Percentiles rank a stretch among this genome's conserved stretches.
Conservation (phyloP, 1,284 basidiomycete genomes). For the Pseudozyma hubeiensis region DNA sequence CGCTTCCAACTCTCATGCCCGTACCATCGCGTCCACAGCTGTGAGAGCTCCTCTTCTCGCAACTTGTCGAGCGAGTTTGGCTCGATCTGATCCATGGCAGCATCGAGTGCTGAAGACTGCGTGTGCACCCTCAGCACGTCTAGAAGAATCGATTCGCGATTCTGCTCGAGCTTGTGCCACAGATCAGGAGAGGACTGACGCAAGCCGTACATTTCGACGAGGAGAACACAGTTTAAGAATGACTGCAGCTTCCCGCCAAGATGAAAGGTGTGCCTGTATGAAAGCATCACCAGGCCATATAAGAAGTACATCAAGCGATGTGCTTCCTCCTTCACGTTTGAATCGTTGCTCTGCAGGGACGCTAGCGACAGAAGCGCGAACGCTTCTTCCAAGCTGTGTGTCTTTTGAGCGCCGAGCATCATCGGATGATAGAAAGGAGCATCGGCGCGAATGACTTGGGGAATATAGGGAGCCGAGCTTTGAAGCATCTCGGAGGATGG, state of each 20-base stretch:
- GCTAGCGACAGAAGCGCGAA: conserved; percentile 28
- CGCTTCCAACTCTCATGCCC: conserved; percentile 40
- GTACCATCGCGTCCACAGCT: conserved; percentile 32
- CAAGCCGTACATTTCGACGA: conserved; percentile 23
- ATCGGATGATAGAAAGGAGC: conserved; percentile 34
- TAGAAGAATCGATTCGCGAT: conserved; percentile 28
- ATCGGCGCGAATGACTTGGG: conserved; percentile 16
- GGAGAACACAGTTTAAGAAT: conserved; percentile 34
- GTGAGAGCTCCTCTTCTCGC: conserved; percentile 19
- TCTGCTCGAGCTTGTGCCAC: conserved; percentile 25
- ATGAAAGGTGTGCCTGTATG: conserved; percentile 36
- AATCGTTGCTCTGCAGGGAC: conserved; percentile 19
- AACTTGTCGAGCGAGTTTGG: conserved; percentile 4
- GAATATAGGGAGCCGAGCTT: conserved; percentile 15
- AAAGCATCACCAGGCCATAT: conserved; percentile 34
- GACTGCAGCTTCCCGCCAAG: conserved; percentile 21
- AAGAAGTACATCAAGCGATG: conserved; percentile 29
- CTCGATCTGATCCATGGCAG: conserved; percentile 25
- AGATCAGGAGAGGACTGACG: conserved; percentile 32
- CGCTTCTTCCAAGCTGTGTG: conserved; percentile 33
- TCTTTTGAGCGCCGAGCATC: conserved; percentile 31
- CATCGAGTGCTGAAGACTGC: conserved; percentile 3
- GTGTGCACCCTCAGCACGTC: conserved; percentile 31
- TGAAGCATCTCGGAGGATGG: conserved; percentile 31
- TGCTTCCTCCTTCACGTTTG: conserved; percentile 24